These are phyloP conservation scores for Trichocladium antarcticum DNA, from an alignment of 495 filamentous ascomycete species.

Conservation along the genomic window DNA sequence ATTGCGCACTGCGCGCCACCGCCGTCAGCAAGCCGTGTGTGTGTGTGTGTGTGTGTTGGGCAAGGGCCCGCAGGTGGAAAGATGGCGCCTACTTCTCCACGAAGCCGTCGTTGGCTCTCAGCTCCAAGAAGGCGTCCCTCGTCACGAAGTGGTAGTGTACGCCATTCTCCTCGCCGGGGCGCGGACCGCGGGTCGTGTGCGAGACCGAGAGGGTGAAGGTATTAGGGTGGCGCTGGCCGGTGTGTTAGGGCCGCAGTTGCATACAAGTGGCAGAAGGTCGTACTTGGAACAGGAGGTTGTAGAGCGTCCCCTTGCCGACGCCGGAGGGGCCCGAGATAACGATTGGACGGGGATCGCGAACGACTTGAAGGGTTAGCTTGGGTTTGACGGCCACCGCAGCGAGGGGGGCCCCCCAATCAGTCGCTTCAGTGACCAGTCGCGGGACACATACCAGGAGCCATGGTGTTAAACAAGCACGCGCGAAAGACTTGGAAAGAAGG, in stretches of 20 bases:
- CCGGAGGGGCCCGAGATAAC: slow-evolving; percentile 82
- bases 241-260: slow-evolving; percentile 27
- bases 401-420: no score
- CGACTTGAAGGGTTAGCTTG: slow-evolving; percentile 1
- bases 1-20: slow-evolving; percentile 49
- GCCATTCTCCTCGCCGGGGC: slow-evolving; percentile 63
- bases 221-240: slow-evolving; percentile 42
- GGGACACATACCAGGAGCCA: slow-evolving; percentile 34
- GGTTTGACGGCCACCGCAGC: no score
- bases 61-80: no score
- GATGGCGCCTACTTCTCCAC: slow-evolving; percentile 47
- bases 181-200: slow-evolving; percentile 73
- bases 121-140: slow-evolving; percentile 54
- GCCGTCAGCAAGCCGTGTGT: neutral
- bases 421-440: neutral
- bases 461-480: slow-evolving; percentile 21
- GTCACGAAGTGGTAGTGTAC: slow-evolving; percentile 73
- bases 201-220: slow-evolving; percentile 76
- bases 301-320: slow-evolving; percentile 79
- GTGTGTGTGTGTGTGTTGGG: no score
- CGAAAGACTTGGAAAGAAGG: slow-evolving; percentile 8
- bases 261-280: neutral
- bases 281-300: slow-evolving; percentile 51
- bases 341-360: slow-evolving; percentile 46
- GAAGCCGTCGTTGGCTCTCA: slow-evolving; percentile 62